A percentile compares a stretch with the other conserved stretches of the same genome.
These are phyloP conservation scores for Isoetes taiwanensis DNA, from an alignment of 75 land plant species.

Conservation along the genomic window DNA sequence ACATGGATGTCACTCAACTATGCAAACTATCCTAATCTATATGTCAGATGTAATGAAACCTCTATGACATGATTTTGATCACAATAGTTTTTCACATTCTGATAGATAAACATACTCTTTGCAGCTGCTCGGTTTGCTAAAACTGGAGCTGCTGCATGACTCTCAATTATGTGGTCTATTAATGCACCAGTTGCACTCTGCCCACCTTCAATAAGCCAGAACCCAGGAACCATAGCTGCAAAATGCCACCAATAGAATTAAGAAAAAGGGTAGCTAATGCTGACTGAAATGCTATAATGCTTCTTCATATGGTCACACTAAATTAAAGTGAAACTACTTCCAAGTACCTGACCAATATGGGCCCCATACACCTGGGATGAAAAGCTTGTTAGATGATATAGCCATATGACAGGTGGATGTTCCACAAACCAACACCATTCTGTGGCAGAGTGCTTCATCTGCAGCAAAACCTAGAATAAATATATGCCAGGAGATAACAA, in stretches of 20 bases:
- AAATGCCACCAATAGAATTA: neutral
- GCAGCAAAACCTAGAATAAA: too few species aligned
- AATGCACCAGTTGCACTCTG: conserved; percentile 98
- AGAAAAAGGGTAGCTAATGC: too few species aligned
- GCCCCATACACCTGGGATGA: conserved; percentile 99
- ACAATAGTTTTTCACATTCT: too few species aligned
- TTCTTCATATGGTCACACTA: neutral
- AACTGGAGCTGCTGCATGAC: conserved; percentile 60
- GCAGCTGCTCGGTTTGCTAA: conserved; percentile 84
- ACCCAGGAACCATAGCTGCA: conserved; percentile 89
- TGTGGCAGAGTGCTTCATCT: conserved; percentile 44
- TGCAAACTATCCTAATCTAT: too few species aligned
- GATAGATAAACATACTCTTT: conserved; percentile 58
- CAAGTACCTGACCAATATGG: conserved; percentile 93
- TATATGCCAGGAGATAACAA: too few species aligned
- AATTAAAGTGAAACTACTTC: neutral
- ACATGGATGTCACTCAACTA: too few species aligned
- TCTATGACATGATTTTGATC: too few species aligned
- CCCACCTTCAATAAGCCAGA: conserved; percentile 98
- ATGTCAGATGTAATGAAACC: too few species aligned
- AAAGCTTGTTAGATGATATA: conserved; percentile 52
- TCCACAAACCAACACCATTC: conserved; percentile 93
- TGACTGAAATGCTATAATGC: too few species aligned
- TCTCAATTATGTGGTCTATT: conserved; percentile 71
- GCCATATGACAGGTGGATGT: conserved; percentile 99